Percentiles rank a stretch among this genome's conserved stretches.
Conservation (phyloP, 208 protist species). For the Herpetomonas muscarum region DNA sequence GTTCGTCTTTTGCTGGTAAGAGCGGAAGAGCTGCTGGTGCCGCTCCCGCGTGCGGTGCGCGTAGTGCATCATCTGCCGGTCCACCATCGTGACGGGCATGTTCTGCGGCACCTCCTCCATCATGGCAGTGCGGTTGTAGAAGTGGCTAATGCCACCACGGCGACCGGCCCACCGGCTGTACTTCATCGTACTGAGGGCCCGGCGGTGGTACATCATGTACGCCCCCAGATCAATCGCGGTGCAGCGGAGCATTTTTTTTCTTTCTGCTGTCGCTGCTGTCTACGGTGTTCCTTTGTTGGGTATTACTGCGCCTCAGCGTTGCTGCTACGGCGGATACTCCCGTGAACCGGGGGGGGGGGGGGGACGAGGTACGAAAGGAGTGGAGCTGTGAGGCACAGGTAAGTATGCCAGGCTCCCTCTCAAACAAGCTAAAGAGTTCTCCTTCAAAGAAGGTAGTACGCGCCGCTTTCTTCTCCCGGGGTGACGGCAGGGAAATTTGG, state of each 20-base stretch:
- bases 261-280: background rate
- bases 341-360: no score
- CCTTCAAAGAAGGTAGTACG: no score
- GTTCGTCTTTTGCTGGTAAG: slow-evolving; percentile 85
- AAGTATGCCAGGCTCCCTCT: no score
- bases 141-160: slow-evolving; percentile 78
- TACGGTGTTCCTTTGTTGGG: background rate
- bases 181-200: slow-evolving; percentile 81
- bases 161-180: slow-evolving; percentile 78
- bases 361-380: no score
- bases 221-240: slow-evolving; percentile 42
- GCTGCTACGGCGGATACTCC: no score
- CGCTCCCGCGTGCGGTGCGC: slow-evolving; percentile 79
- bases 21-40: slow-evolving; percentile 87
- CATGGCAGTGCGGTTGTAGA: slow-evolving; percentile 85
- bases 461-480: no score
- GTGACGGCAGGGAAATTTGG: no score
- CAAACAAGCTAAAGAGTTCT: no score
- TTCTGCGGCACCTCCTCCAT: slow-evolving; percentile 62
- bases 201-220: slow-evolving; percentile 90
- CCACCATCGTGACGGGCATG: slow-evolving; percentile 71
- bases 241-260: slow-evolving; percentile 31
- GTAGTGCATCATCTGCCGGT: slow-evolving; percentile 86
- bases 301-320: no score
- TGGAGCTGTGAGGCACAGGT: no score